A percentile compares a stretch with the other conserved stretches of the same genome.
These are phyloP conservation scores for Betula pendula DNA, from an alignment of 306 rosid genomes.

Conservation along the genomic window DNA sequence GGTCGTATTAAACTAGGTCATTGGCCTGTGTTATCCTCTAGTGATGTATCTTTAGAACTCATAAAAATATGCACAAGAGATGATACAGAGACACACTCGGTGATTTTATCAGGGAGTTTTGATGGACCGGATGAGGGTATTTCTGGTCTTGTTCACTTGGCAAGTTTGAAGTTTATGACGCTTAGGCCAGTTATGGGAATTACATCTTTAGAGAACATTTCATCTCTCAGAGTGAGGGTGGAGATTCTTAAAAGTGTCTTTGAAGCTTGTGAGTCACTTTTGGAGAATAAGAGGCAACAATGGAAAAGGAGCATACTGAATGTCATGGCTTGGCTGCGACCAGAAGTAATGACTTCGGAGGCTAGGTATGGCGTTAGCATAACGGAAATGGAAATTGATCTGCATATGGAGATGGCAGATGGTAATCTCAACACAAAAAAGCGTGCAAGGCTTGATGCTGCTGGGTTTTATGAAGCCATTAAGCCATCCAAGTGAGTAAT, in stretches of 20 bases:
- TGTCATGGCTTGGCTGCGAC: constrained; percentile 85
- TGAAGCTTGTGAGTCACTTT: constrained; percentile 74
- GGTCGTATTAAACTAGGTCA: constrained; percentile 77
- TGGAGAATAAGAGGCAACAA: constrained; percentile 64
- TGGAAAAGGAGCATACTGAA: constrained; percentile 95
- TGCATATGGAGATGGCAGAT: constrained; percentile 37
- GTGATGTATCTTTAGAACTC: constrained; percentile 67
- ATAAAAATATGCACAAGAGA: constrained; percentile 38
- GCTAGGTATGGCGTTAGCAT: constrained; percentile 57
- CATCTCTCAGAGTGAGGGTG: constrained; percentile 70
- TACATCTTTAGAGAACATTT: constrained; percentile 41
- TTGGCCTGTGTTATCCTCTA: constrained; percentile 78
- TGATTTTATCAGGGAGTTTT: constrained; percentile 71
- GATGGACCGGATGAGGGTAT: constrained; percentile 89
- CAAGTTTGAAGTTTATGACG: constrained; percentile 69
- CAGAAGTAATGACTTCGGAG: constrained; percentile 77
- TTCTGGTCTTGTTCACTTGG: constrained; percentile 79
- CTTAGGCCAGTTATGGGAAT: constrained; percentile 61
- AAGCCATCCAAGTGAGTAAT: constrained; percentile 86
- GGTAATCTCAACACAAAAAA: constrained; percentile 30
- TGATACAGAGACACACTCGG: constrained; percentile 40
- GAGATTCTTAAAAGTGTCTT: constrained; percentile 66
- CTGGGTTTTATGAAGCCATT: constrained; percentile 86
- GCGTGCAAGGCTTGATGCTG: constrained; percentile 61
- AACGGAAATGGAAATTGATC: constrained; percentile 52